Base-by-base conservation (phyloP, 257 asterid genomes). In the Phtheirospermum japonicum region DNA sequence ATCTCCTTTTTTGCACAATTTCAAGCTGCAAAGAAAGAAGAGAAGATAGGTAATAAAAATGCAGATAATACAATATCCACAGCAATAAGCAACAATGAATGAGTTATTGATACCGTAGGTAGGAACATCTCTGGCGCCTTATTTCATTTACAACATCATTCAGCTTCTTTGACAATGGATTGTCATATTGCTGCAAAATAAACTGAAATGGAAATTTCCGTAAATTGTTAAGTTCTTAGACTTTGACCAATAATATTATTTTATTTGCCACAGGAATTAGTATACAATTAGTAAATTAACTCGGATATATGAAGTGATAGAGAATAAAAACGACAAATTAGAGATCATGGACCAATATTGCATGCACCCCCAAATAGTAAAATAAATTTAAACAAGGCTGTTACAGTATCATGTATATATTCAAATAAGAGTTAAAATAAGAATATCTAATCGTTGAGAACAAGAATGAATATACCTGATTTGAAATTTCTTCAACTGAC, bases 81-180 rank as follows among this genome's bases (percentile, higher is more conserved):
- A 20, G 33, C 11, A 12, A 33, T 48, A 57, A 39, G 51, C 14
- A 70, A 61, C 18, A 4, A 48, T 39, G 64, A 52, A 70, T 18
- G 45, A 36, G 60, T 7, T 40, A 33, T 55, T 55, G 7, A 39
- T 70, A 75, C 79, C 79, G 73, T 32, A 70, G 73, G 70, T 75
- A 74, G 66, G 79, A 75, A 62, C 76, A 67, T 59, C 68, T 63
- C 42, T 73, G 88, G 70, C 95, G 95, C 84, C 98, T 83, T 57
- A 92, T 84, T 77, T 92, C 97, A 77, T 92, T 88, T 69, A 92
- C 76, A 59, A 86, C 72, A 55, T 82, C 81, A 72, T 92, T 82
- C 68, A 92, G 85, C 85, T 85, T 86, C 85, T 85, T 86, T 19
- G 99, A 92, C 80, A 83, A 69, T 2, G 83, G 82, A 82, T 92